A percentile compares a stretch with the other conserved stretches of the same genome.
phyloP scores from a whole-genome alignment of 805 yeast genomes.

The Saccharomycopsis synnaedendra region DNA sequence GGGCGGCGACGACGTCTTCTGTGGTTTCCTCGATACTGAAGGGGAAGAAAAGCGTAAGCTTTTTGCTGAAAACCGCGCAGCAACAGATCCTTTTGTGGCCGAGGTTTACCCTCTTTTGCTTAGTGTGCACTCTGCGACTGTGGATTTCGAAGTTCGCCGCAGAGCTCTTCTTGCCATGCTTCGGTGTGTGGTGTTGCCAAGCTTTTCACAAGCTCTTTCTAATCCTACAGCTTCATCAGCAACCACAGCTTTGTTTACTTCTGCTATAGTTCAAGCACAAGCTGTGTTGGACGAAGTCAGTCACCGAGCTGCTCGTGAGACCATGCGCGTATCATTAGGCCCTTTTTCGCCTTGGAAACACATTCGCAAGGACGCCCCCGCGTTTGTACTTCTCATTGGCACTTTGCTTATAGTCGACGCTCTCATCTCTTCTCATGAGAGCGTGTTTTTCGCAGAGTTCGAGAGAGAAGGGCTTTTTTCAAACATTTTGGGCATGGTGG shows the following conservation, averaged over 20 bases:
- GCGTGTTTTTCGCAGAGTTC: slow-evolving; percentile 34
- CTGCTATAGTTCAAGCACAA: slow-evolving; percentile 40
- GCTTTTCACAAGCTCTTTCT: slow-evolving; percentile 19
- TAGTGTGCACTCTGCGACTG: slow-evolving; percentile 60
- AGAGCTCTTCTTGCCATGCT: slow-evolving; percentile 27
- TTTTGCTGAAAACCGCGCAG: slow-evolving; percentile 16
- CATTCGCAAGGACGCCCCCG: slow-evolving; percentile 1
- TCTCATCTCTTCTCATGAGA: slow-evolving; percentile 22
- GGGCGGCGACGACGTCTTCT: background rate
- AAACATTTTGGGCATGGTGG: slow-evolving; percentile 31
- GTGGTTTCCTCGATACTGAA: background rate
- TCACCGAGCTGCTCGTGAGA: background rate
- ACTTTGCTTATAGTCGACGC: slow-evolving; percentile 28
- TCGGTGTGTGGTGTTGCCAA: background rate
- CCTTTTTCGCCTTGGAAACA: background rate
- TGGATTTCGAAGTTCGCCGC: slow-evolving; percentile 54
- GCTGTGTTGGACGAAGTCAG: background rate
- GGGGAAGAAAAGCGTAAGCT: slow-evolving; percentile 23
- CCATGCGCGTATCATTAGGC: background rate
- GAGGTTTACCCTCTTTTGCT: slow-evolving; percentile 42
- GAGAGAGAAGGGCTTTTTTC: slow-evolving; percentile 64
- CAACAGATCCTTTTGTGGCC: slow-evolving; percentile 28
- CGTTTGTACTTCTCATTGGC: slow-evolving; percentile 7
- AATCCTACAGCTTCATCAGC: slow-evolving; percentile 15
- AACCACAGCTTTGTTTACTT: slow-evolving; percentile 41